Base-by-base conservation (phyloP, 2,329 filamentous ascomycete genomes). In the Fusarium xyrophilum region DNA sequence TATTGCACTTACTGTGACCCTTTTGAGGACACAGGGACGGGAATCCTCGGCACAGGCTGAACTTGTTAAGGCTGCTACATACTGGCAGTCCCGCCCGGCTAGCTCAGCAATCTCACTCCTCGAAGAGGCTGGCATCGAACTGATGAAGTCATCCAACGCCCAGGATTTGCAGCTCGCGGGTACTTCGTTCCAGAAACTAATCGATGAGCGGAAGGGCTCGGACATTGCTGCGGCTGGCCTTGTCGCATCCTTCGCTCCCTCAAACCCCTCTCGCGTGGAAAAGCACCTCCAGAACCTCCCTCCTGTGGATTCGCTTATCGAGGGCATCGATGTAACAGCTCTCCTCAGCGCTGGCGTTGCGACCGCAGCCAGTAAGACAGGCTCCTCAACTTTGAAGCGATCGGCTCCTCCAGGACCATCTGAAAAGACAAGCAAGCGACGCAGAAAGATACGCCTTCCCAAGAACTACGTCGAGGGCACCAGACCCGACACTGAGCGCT, bases 401-500 rank as follows among this genome's bases (percentile, higher is more conserved):
- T 65, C 80, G 30, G 76, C 79, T n/a, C 60, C 71, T n/a, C 67
- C 74, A 5, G 79, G 84, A 17, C 70, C 74, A 2, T 71, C 73
- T 15, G 71, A 78, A 23, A 84, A 83, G 67, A 65, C 82, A 12
- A 79, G 81, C 36, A 88, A 88, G 75, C 82, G 85, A 63, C 88
- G 87, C 75, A 86, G 85, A 74, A 82, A 85, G 76, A 86, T 83
- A 59, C 87, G 87, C 71, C 82, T 92, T 73, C 91, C 91, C 33
- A 93, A 92, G 79, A 86, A 89, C 74, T 92, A 88, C 74, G 92
- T 93, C 62, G 86, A 92, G 54, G 88, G 85, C 72, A 96, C 93
- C 83, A 89, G 89, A 69, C 87, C 92, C 35, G 96, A 99, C 78
- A 90, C 93, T 0, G 96, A 99, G 80, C 86, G 96, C 67, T 99